Evolutionary conservation across 805 yeast species (phyloP), one percentile per base, ranked within the genome.

Genomic region (Danielia oregonensis): DNA sequence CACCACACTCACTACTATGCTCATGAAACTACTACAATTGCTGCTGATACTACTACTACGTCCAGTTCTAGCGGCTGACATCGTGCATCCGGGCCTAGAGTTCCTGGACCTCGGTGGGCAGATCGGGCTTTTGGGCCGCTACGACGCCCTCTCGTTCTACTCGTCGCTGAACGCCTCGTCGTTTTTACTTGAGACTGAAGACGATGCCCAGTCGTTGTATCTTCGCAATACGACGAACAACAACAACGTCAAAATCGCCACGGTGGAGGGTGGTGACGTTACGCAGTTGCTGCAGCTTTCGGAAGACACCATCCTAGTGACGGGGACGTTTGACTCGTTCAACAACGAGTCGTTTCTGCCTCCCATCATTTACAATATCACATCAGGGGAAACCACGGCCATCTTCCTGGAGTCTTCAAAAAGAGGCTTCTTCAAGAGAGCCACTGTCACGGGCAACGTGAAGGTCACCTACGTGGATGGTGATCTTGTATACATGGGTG

Each of bases 401-500:
- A 44, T 65, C 17, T 47, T 61, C 28, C 35, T 47, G 2, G 23
- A 36, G 10, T 28, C 36, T 13, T 22, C 40, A 12, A 47, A 48
- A 29, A 40, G 51, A 44, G 46, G 37, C 15, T n/a, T n/a, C n/a
- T n/a, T n/a, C n/a, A n/a, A n/a, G n/a, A 6, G 22, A 7, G 52
- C 40, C 21, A 17, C 38, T 7, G 21, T 48, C n/a, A 48, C 53
- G 23, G 72, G 72, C 7, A 30, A 43, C 5, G 64, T 66, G 11
- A 52, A 49, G 17, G 54, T 65, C n/a, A 48, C 66, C 4, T 55
- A 48, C 32, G 79, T 57, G 2, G 68, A 65, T 29, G 55, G 60
- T 22, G 59, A 72, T 15, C 36, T 75, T 15, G 70, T 86, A 0
- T 87, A 85, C 51, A 72, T 86, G 31, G 98, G 97, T 7, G 98